Evolutionary conservation across 2,329 filamentous ascomycete species (phyloP), one percentile per base, ranked within the genome.

Genomic region (Penicillium sumatraense): DNA sequence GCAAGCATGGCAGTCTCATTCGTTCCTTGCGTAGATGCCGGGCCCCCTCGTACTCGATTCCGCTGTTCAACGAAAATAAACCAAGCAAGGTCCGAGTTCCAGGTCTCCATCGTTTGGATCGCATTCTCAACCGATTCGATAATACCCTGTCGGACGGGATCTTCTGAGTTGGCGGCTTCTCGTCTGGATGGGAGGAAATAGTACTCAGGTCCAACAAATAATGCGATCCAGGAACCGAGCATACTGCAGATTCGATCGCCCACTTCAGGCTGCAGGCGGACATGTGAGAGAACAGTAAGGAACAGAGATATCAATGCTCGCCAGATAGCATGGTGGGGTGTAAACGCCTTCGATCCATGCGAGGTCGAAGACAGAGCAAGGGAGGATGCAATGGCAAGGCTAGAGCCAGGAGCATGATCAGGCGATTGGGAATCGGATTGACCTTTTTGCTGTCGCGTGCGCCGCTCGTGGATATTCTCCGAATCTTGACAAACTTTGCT

Each of bases 51-150:
- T 36, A 60, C 42, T 38, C 46, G 49, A 1, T 16, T 48, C 14
- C 45, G 55, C 16, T 69, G 61, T 21, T 61, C 60, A 49, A 62
- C 60, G 47, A 77, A 77, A 5, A 76, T 61, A 50, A 76, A 73
- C 75, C 75, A 78, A 0, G 75, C 71, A 26, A 77, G 49, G 61
- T 77, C 75, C 9, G 65, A 58, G 56, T 77, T 77, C 73, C 73
- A 77, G 9, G 64, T 67, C 57, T 75, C 68, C 75, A 78, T 77
- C 1, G 75, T 71, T 9, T 60, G 61, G 42, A 77, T 70, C 1
- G 69, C 70, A 10, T 57, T 49, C 9, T 73, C 62, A 11, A 75
- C 63, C 2, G 63, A 60, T 10, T 63, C 49, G 16, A 68, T 27
- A 41, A 56, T 42, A 31, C 29, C 53, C 24, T 27, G 48, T 7